A percentile compares a stretch with the other conserved stretches of the same genome.
Conservation (phyloP, 305 asterid species). For the Euphrasia arctica region DNA sequence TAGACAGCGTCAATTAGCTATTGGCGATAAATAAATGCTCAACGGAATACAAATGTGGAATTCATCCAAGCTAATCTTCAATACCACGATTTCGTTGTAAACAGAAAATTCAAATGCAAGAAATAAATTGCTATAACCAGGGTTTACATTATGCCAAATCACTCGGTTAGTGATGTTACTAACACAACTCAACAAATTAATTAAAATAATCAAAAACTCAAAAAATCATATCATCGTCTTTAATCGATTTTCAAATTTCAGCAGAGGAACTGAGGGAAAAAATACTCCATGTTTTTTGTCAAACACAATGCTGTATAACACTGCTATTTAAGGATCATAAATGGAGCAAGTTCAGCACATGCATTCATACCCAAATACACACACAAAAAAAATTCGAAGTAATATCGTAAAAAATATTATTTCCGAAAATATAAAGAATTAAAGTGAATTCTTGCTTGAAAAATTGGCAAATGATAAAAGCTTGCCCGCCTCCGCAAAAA, state of each 20-base stretch:
- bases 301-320: no score
- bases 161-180: background rate
- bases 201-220: background rate
- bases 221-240: constrained; percentile 1
- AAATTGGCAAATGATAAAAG: constrained; percentile 5
- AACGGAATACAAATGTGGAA: background rate
- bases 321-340: no score
- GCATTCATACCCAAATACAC: background rate
- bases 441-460: constrained; percentile 16
- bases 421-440: background rate
- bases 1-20: background rate
- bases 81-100: background rate
- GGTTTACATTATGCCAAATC: constrained; percentile 1
- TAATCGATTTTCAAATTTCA: background rate
- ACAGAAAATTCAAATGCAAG: background rate
- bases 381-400: background rate
- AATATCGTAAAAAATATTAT: background rate
- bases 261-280: no score
- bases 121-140: constrained; percentile 9
- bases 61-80: background rate
- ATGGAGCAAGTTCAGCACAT: background rate
- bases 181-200: no score
- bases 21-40: background rate
- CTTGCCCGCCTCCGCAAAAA: background rate
- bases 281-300: no score